Base-by-base conservation (phyloP, 2,329 filamentous ascomycete species). In the Fonsecaea multimorphosa region DNA sequence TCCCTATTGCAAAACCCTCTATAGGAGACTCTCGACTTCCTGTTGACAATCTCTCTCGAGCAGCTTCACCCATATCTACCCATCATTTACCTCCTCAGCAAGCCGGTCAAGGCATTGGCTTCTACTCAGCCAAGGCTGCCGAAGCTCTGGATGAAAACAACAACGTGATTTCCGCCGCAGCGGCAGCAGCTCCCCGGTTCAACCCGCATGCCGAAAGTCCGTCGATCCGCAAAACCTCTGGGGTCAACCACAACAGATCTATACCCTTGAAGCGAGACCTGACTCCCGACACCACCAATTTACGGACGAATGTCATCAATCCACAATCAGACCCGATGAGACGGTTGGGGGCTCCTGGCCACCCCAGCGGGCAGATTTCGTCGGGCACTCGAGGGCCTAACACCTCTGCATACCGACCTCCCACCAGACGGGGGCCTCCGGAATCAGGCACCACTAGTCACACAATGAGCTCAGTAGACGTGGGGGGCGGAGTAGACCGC, bases 141-240 rank as follows among this genome's bases (percentile, higher is more conserved):
- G 85, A 84, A 61, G 80, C 84, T 63, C 74, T 89, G 4, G 81
- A 85, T 5, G 84, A 86, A 64, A 80, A 82, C 70, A 80, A 81
- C 68, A 76, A 71, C 54, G 79, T 75, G 9, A 78, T 79, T 36
- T 74, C 77, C 2, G 76, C 82, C 3, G 76, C 79, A 3, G 81
- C 81, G 2, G 77, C 80, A 40, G 78, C 79, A 7, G 68, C 61
- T 7, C 83, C 86, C 12, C 80, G 83, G 27, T 94, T 93, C 76
- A 90, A 93, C 72, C 90, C 90, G 2, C 88, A 88, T 64, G 84
- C 87, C 5, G 90, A 93, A 73, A 92, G 89, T 67, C 93, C 93
- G 0, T 95, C 93, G 0, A 93, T 97, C 74, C 87, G 92, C 67
- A 93, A 94, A 75, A 97, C 94, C 0, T 90, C 91, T 0, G 93